Percentiles rank a stretch among this genome's conserved stretches.
Evolutionary conservation across 2,329 filamentous ascomycete species (phyloP).

Genomic region (Rasamsonia emersonii): DNA sequence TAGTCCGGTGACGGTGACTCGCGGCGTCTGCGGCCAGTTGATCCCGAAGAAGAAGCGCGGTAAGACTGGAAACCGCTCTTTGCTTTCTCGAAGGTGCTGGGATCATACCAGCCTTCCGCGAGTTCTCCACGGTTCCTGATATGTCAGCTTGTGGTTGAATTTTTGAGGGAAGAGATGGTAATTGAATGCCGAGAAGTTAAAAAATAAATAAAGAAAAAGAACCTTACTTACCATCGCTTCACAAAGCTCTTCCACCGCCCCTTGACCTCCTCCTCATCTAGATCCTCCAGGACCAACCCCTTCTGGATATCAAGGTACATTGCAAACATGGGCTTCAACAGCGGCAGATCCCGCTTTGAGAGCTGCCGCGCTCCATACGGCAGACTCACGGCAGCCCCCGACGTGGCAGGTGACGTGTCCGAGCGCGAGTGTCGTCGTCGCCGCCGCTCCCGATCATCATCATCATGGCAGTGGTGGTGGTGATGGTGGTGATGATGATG

Average conservation of each 20-base stretch:
- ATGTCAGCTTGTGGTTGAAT: conserved; percentile 36
- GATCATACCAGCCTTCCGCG: conserved; percentile 89
- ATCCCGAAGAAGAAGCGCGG: no score
- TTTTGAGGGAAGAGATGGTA: no score
- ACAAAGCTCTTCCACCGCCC: conserved; percentile 93
- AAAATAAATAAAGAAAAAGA: conserved; percentile 5
- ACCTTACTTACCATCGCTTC: conserved; percentile 61
- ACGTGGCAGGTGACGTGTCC: conserved; percentile 18
- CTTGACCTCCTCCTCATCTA: conserved; percentile 66
- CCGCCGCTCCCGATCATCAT: conserved; percentile 2
- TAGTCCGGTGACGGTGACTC: conserved; percentile 21
- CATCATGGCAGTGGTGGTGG: conserved; percentile 9
- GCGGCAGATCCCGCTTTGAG: conserved; percentile 57
- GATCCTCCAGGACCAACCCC: conserved; percentile 55
- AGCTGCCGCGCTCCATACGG: conserved; percentile 60
- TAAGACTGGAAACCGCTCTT: conserved; percentile 3
- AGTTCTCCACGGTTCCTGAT: conserved; percentile 73
- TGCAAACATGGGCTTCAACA: conserved; percentile 65
- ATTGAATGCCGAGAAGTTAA: conserved; percentile 1
- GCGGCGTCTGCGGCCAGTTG: conserved; percentile 7
- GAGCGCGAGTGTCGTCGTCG: conserved; percentile 5
- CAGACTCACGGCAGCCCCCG: no score
- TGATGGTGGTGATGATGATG: conserved; percentile 31
- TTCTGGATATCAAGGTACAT: conserved; percentile 88
- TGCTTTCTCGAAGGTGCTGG: conserved; percentile 55